Conservation (phyloP, 352 stramenopile species). For the Salisapilia sapeloensis region DNA sequence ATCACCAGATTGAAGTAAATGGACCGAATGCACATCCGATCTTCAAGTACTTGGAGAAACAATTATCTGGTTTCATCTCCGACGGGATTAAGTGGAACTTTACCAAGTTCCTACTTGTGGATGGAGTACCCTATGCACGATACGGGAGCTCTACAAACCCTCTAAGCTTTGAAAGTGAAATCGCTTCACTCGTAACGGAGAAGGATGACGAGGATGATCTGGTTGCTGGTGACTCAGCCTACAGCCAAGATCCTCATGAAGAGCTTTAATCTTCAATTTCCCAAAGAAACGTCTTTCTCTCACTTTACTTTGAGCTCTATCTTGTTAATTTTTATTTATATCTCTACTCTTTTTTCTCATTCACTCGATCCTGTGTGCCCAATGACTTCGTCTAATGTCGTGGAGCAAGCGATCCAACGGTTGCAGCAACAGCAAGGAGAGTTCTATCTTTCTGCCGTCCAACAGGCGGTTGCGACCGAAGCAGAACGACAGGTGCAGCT, state of each 20-base stretch:
- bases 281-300: no score
- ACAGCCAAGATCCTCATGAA: no score
- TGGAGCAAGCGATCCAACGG: conserved; percentile 4
- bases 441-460: conserved; percentile 38
- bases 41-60: conserved; percentile 83
- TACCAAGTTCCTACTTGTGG: conserved; percentile 71
- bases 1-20: conserved; percentile 85
- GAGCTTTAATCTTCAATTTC: no score
- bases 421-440: conserved; percentile 11
- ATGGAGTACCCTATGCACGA: conserved; percentile 48
- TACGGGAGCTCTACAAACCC: conserved; percentile 55
- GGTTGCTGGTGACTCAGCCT: no score
- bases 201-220: no score
- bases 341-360: no score
- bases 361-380: no score
- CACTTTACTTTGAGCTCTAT: no score
- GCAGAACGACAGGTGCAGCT: conserved; percentile 25
- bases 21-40: conserved; percentile 67
- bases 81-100: conserved; percentile 84
- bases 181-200: no score
- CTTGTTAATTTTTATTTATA: no score
- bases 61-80: conserved; percentile 38
- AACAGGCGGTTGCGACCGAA: conserved; percentile 31
- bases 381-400: no score
- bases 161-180: conserved; percentile 42